Evolutionary conservation across 75 land plant species (phyloP).

Genomic region (Pinus tabuliformis): DNA sequence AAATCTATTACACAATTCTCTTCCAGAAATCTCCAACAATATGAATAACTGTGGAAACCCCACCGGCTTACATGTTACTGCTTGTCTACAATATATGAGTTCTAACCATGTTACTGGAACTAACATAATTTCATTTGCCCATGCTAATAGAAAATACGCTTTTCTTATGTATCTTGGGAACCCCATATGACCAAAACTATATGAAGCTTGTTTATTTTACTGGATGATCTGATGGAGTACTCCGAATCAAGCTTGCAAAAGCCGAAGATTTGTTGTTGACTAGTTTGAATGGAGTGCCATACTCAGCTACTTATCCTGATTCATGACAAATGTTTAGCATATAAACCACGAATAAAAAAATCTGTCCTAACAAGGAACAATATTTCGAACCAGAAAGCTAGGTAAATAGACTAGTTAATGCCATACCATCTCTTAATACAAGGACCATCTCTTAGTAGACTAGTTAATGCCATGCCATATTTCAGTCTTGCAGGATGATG

Average conservation of each 20-base stretch:
- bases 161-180: too few species aligned
- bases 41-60: too few species aligned
- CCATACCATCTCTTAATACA: constrained; percentile 24
- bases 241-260: constrained; percentile 42
- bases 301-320: constrained; percentile 51
- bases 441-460: neutral
- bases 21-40: too few species aligned
- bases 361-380: neutral
- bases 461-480: constrained; percentile 35
- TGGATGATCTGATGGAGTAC: too few species aligned
- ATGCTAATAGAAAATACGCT: too few species aligned
- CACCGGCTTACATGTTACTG: too few species aligned
- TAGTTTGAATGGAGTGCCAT: constrained; percentile 45
- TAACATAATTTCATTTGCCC: too few species aligned
- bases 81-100: too few species aligned
- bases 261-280: constrained; percentile 43
- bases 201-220: too few species aligned
- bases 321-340: neutral
- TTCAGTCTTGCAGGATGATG: constrained; percentile 76
- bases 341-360: neutral
- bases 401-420: constrained; percentile 17
- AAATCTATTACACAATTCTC: too few species aligned
- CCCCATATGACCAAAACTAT: too few species aligned
- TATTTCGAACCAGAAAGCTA: neutral
- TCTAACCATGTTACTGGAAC: too few species aligned